Conservation (phyloP, 78 protist species). For the Guillardia theta region DNA sequence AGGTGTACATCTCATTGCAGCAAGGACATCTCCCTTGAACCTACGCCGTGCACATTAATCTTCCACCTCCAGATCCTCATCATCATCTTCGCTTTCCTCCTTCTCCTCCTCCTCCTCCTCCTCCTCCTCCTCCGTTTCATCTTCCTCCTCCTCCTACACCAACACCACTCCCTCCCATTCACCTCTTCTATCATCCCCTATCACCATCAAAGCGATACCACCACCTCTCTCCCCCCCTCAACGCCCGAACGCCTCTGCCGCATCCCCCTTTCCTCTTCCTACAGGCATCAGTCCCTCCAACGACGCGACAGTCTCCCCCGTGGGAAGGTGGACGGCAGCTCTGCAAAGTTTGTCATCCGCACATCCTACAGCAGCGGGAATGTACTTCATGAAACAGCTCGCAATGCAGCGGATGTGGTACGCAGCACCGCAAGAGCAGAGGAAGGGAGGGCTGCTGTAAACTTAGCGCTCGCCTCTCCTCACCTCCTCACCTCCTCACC, state of each 20-base stretch:
- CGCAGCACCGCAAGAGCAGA: no score
- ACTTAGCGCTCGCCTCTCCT: no score
- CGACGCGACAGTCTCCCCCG: neutral
- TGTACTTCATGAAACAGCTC: no score
- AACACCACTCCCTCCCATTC: neutral
- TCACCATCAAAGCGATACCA: neutral
- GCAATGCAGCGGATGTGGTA: no score
- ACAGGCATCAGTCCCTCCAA: neutral
- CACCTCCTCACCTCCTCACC: no score
- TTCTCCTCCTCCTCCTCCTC: neutral
- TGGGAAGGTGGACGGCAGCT: no score
- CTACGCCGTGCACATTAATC: no score
- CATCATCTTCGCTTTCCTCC: neutral
- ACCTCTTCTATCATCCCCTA: neutral
- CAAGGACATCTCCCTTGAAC: no score
- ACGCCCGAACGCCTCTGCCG: neutral
- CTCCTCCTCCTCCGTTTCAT: neutral
- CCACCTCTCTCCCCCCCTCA: neutral
- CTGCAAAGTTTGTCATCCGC: no score
- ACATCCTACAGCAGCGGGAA: no score
- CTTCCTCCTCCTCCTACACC: neutral
- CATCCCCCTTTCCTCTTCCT: neutral
- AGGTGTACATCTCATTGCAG: no score
- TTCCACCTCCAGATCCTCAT: neutral
- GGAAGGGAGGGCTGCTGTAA: no score